These are phyloP conservation scores for Coffea eugenioides DNA, from an alignment of 257 asterid species.

Conservation along the genomic window DNA sequence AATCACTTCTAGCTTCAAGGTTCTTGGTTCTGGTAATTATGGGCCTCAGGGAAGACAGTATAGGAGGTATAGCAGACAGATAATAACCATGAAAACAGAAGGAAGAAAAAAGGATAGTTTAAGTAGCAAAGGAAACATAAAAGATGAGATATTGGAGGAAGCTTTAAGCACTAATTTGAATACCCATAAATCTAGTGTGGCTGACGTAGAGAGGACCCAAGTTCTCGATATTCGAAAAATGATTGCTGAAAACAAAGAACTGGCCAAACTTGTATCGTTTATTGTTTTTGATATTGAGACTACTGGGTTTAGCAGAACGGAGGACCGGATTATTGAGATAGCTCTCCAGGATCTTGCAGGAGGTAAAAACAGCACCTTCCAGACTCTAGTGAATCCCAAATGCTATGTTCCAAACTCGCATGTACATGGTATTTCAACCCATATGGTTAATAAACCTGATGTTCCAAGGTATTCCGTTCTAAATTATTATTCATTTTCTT, in stretches of 20 bases:
- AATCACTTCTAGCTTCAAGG: constrained; percentile 37
- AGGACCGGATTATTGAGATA: constrained; percentile 69
- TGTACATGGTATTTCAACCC: constrained; percentile 64
- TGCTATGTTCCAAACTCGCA: constrained; percentile 50
- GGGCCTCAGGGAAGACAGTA: constrained; percentile 61
- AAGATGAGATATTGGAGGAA: constrained; percentile 25
- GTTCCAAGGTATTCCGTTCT: constrained; percentile 62
- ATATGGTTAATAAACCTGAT: constrained; percentile 61
- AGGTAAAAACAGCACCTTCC: constrained; percentile 79
- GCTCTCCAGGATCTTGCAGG: constrained; percentile 91
- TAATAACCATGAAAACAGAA: constrained; percentile 44
- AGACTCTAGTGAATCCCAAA: constrained; percentile 82
- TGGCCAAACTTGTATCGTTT: constrained; percentile 57
- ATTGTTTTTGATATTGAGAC: constrained; percentile 85
- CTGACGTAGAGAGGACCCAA: constrained; percentile 36
- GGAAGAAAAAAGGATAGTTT: constrained; percentile 35
- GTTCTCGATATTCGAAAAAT: constrained; percentile 32
- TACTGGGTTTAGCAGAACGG: constrained; percentile 65
- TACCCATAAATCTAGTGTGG: constrained; percentile 20
- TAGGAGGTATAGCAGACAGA: constrained; percentile 53
- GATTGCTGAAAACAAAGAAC: constrained; percentile 40
- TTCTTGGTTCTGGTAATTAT: constrained; percentile 47
- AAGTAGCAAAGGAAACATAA: constrained; percentile 29
- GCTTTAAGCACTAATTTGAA: constrained; percentile 15
- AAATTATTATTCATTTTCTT: constrained; percentile 12